A percentile compares a stretch with the other conserved stretches of the same genome.
phyloP scores from a whole-genome alignment of 1,139 yeast genomes.

The Taphrina confusa region DNA sequence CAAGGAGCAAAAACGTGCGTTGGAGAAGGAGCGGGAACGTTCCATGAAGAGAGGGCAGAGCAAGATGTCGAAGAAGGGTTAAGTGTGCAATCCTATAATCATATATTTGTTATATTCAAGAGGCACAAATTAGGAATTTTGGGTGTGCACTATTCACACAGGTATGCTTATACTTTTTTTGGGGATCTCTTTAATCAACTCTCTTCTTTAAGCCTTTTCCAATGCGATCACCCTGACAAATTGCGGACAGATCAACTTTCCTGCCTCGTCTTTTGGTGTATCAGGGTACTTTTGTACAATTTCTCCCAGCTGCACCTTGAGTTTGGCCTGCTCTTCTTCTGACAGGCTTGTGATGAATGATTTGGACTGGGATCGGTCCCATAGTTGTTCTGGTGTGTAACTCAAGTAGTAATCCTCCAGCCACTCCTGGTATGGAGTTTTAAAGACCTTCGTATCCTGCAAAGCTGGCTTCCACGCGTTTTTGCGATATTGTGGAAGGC shows the following conservation, averaged over 20 bases:
- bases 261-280: slow-evolving; percentile 1
- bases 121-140: too few species aligned
- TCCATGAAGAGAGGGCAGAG: slow-evolving; percentile 36
- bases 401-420: slow-evolving; percentile 44
- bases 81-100: background rate
- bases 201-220: slow-evolving; percentile 11
- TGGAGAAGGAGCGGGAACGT: slow-evolving; percentile 43
- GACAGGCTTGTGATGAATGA: slow-evolving; percentile 58
- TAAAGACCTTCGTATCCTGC: slow-evolving; percentile 43
- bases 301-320: slow-evolving; percentile 47
- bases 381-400: slow-evolving; percentile 48
- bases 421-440: slow-evolving; percentile 48
- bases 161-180: too few species aligned
- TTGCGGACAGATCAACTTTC: slow-evolving; percentile 20
- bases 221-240: slow-evolving; percentile 25
- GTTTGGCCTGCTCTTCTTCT: slow-evolving; percentile 47
- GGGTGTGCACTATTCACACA: too few species aligned
- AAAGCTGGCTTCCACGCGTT: slow-evolving; percentile 55
- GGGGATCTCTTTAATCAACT: too few species aligned
- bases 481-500: slow-evolving; percentile 63
- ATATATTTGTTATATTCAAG: too few species aligned
- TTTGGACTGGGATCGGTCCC: slow-evolving; percentile 60
- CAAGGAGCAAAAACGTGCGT: slow-evolving; percentile 53
- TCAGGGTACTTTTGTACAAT: slow-evolving; percentile 40
- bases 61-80: slow-evolving; percentile 23